Evolutionary conservation across 352 stramenopile genomes (phyloP), one percentile per base, ranked within the genome.

Genomic region (Phytophthora tubulina): DNA sequence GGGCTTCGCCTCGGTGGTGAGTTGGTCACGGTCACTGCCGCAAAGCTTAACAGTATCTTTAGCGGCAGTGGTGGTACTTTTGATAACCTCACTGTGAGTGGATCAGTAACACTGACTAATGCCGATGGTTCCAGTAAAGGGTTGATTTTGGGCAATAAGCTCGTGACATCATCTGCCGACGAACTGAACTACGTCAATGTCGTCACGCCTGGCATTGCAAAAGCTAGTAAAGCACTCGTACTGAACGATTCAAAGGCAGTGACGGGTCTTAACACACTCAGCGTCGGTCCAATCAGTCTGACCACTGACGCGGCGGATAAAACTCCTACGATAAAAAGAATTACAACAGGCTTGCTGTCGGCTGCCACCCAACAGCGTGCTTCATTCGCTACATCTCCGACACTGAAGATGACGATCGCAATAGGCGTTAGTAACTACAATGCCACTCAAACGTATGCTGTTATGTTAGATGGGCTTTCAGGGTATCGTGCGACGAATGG

Each of bases 11-110:
- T 44, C 38, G 38, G 38, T 44, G 38, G 38, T 44, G 38, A 44
- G 38, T 14, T 44, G 38, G 38, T 44, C 38, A 44, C 38, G 15
- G 38, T 44, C 38, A 44, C 38, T 44, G 38, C 38, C 15, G 38
- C 38, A 44, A 44, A 44, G 38, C 38, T 44, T 44, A 44, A 44
- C 38, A 44, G 38, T 44, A 44, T 44, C 38, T 44, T 44, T 44
- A 44, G 38, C 38, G 38, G 38, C 11, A 44, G 7, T 44, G 38
- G 38, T 13, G 38, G 38, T 44, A 44, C 38, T 13, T 44, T 44
- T 44, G 38, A 44, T 44, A 44, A 44, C 38, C 38, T 44, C 38
- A 44, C 38, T 44, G 38, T 44, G 38, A 44, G 38, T 44, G 38
- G 38, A 44, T 44, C 38, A 13, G 38, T 44, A 44, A 44, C 38